Evolutionary conservation across 2,329 filamentous ascomycete species (phyloP).

Genomic region (Talaromyces pinophilus): DNA sequence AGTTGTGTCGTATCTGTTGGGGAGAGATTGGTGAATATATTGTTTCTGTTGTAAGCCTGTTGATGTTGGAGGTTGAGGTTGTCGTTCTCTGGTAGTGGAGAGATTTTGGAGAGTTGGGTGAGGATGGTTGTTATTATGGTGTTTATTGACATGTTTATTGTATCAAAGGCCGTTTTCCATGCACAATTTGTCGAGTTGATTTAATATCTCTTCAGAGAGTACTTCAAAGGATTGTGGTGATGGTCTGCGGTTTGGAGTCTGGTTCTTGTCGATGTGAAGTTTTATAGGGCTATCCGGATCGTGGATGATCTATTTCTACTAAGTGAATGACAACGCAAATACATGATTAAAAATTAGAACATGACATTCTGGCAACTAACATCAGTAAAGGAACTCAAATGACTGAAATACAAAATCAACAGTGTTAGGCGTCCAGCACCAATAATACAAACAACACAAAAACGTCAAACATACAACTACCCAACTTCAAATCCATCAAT

Average conservation of each 20-base stretch:
- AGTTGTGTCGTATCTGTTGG: constrained; percentile 24
- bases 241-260: neutral
- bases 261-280: neutral
- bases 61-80: neutral
- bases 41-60: constrained; percentile 30
- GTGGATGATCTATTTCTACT: neutral
- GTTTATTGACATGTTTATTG: neutral
- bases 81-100: constrained; percentile 1
- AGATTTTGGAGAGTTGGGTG: constrained; percentile 20
- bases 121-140: constrained; percentile 19
- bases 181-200: too few species aligned
- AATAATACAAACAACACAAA: neutral
- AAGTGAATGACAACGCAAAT: neutral
- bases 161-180: neutral
- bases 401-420: neutral
- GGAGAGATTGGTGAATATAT: constrained; percentile 15
- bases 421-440: neutral
- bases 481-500: neutral
- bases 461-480: neutral
- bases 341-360: neutral
- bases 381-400: neutral
- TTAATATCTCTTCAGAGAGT: too few species aligned
- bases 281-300: neutral
- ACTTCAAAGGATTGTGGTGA: neutral
- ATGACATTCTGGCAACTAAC: neutral